Evolutionary conservation across 129 eudicot species (phyloP).

Genomic region (Artemisia annua): DNA sequence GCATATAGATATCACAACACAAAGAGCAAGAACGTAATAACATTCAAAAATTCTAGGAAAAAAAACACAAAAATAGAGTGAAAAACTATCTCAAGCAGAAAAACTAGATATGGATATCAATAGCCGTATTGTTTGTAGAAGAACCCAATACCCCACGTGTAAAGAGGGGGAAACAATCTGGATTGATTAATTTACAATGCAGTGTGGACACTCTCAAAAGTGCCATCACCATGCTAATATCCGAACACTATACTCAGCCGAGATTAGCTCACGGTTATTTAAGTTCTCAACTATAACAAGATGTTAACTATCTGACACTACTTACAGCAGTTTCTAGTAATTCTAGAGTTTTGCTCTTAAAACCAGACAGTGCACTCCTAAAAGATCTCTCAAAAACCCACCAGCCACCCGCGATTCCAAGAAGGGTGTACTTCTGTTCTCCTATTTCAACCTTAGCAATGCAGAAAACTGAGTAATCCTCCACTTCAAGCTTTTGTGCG

Average conservation of each 20-base stretch:
- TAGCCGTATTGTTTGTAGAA: no score
- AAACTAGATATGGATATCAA: no score
- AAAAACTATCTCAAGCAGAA: no score
- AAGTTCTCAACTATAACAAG: conserved; percentile 7
- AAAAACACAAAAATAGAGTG: no score
- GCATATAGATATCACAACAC: no score
- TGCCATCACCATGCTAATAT: conserved; percentile 2
- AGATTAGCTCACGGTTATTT: neutral
- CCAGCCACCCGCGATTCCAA: conserved; percentile 74
- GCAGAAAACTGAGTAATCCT: conserved; percentile 53
- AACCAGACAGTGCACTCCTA: conserved; percentile 30
- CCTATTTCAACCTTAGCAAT: conserved; percentile 54
- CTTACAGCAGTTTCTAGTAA: conserved; percentile 37
- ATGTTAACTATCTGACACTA: conserved; percentile 17
- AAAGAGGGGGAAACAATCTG: no score
- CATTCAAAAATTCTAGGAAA: no score
- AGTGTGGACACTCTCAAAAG: neutral
- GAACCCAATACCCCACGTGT: no score
- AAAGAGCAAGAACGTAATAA: no score
- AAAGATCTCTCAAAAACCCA: conserved; percentile 54
- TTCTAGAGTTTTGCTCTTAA: conserved; percentile 27
- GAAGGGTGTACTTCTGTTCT: conserved; percentile 46
- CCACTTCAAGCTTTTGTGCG: conserved; percentile 57
- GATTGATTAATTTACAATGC: neutral
- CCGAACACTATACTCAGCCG: neutral